Evolutionary conservation across 2,329 filamentous ascomycete species (phyloP).

Genomic region (Ilyonectria robusta): DNA sequence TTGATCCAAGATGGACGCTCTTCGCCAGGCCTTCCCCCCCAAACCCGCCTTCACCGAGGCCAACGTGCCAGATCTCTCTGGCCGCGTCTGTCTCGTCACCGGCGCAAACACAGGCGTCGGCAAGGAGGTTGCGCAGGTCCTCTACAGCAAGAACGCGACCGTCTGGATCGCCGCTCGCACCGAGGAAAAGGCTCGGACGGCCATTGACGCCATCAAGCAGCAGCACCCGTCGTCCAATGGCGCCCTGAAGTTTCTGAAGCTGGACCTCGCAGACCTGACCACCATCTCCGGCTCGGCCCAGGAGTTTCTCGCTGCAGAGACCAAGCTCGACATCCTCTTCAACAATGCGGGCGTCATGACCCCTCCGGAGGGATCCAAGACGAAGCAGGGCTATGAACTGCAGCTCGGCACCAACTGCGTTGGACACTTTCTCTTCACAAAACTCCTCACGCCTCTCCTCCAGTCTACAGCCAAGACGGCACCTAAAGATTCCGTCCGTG

Average conservation of each 20-base stretch:
- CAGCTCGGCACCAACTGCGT: conserved; percentile 60
- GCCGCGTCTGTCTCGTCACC: conserved; percentile 70
- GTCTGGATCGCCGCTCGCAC: conserved; percentile 70
- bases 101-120: conserved; percentile 62
- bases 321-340: conserved; percentile 57
- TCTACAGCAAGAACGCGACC: conserved; percentile 67
- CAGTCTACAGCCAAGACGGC: conserved; percentile 51
- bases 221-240: conserved; percentile 55
- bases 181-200: conserved; percentile 58
- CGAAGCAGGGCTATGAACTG: conserved; percentile 59
- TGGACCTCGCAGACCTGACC: conserved; percentile 61
- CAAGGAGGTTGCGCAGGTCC: conserved; percentile 65
- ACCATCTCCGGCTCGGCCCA: conserved; percentile 52
- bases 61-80: conserved; percentile 72
- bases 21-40: conserved; percentile 43
- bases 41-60: conserved; percentile 55
- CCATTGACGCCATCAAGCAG: conserved; percentile 60
- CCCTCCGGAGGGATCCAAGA: conserved; percentile 57
- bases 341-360: conserved; percentile 63
- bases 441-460: conserved; percentile 55
- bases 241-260: conserved; percentile 58
- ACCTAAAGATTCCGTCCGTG: conserved; percentile 48
- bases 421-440: conserved; percentile 58
- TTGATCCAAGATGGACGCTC: conserved; percentile 27
- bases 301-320: conserved; percentile 49